Conservation (phyloP, 192 early-diverging fungal species). For the Anaeromyces robustus region DNA sequence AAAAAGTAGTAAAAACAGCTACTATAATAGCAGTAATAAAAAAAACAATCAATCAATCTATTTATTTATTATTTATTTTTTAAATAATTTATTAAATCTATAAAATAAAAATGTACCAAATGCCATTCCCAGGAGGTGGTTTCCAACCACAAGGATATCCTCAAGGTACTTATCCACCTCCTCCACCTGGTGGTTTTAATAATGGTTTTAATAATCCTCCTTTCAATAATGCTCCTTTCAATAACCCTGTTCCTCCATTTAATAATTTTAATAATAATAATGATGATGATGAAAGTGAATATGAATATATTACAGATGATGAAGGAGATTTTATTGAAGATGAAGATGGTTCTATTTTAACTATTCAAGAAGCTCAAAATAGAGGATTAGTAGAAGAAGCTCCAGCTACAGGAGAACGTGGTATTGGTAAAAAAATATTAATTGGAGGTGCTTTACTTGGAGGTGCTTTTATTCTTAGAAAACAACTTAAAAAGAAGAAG, state of each 20-base stretch:
- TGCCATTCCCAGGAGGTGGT: background rate
- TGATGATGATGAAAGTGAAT: background rate
- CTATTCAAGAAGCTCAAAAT: background rate
- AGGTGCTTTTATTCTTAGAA: background rate
- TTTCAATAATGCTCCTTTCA: too few relatives aligned
- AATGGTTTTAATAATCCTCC: background rate
- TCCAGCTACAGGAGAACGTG: background rate
- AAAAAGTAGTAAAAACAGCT: too few relatives aligned
- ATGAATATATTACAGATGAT: background rate
- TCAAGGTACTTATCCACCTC: background rate
- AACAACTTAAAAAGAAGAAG: background rate
- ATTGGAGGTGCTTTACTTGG: background rate
- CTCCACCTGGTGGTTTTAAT: background rate
- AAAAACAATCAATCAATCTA: too few relatives aligned
- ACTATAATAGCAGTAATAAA: too few relatives aligned
- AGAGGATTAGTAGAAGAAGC: background rate
- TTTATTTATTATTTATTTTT: too few relatives aligned
- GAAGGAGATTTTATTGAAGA: background rate
- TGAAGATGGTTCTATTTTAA: background rate
- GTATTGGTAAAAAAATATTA: background rate
- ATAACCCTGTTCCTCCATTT: too few relatives aligned
- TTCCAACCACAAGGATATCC: background rate
- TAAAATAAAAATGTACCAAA: background rate
- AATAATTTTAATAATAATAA: background rate
- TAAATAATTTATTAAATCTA: too few relatives aligned